Percentiles rank a stretch among this genome's conserved stretches.
These are phyloP conservation scores for Solanum verrucosum DNA, from an alignment of 257 asterid species.

Conservation along the genomic window DNA sequence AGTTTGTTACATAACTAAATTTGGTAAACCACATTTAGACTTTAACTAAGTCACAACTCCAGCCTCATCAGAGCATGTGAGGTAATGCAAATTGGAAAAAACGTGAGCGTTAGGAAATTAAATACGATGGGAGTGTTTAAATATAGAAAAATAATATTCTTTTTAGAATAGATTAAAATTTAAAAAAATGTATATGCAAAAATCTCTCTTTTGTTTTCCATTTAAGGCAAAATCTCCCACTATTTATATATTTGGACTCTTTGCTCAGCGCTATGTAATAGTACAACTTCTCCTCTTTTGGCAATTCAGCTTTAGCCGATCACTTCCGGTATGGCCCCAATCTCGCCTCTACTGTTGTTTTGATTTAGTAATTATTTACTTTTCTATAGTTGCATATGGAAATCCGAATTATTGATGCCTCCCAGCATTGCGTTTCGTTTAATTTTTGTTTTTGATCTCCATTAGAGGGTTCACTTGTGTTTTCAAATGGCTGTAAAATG, in stretches of 20 bases:
- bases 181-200: neutral
- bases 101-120: neutral
- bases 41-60: no score
- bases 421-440: neutral
- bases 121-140: neutral
- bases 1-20: no score
- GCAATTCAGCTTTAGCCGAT: neutral
- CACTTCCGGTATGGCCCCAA: neutral
- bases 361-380: neutral
- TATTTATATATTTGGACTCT: neutral
- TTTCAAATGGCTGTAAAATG: neutral
- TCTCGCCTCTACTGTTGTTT: neutral
- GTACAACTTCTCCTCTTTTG: neutral
- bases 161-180: neutral
- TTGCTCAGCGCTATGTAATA: neutral
- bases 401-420: neutral
- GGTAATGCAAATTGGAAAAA: neutral
- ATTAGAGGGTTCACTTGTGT: neutral
- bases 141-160: no score
- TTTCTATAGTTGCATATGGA: neutral
- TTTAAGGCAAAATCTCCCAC: neutral
- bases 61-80: no score
- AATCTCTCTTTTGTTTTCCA: neutral
- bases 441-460: neutral
- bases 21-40: no score